These are phyloP conservation scores for Plectosphaerella sp. DNA, from an alignment of 2,329 filamentous ascomycete species.

Conservation along the genomic window DNA sequence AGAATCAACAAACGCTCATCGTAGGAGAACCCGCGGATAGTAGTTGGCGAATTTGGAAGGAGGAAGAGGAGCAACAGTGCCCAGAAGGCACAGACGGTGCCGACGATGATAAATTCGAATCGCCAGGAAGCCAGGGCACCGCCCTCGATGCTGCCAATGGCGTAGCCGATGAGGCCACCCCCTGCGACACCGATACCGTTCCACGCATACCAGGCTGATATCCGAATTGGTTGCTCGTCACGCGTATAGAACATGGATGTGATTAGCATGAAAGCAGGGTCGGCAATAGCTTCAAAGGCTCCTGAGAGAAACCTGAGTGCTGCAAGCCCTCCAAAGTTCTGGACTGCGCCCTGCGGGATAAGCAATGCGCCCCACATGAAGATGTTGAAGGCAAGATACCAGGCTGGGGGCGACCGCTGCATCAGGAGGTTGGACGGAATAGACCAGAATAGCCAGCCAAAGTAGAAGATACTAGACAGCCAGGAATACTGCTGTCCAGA, in stretches of 20 bases:
- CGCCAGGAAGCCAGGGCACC: conserved; percentile 57
- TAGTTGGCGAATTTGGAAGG: conserved; percentile 54
- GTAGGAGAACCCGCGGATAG: conserved; percentile 43
- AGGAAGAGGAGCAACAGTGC: conserved; percentile 53
- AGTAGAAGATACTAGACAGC: conserved; percentile 30
- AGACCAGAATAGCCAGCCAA: conserved; percentile 32
- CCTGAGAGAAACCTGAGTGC: conserved; percentile 56
- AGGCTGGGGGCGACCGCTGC: conserved; percentile 25
- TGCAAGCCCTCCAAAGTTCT: conserved; percentile 52
- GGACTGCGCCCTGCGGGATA: conserved; percentile 47
- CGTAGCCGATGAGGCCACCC: conserved; percentile 48
- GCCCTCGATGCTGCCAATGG: conserved; percentile 51
- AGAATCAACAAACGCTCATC: conserved; percentile 51
- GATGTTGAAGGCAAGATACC: conserved; percentile 39
- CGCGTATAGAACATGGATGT: conserved; percentile 63
- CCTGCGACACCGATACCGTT: conserved; percentile 57
- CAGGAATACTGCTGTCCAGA: conserved; percentile 52
- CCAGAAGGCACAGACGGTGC: conserved; percentile 53
- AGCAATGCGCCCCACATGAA: conserved; percentile 49
- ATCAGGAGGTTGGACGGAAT: conserved; percentile 24
- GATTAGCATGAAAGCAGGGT: conserved; percentile 54
- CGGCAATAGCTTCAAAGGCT: conserved; percentile 54
- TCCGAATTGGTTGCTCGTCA: conserved; percentile 56
- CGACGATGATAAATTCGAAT: conserved; percentile 65
- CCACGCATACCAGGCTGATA: conserved; percentile 55